Evolutionary conservation across 352 stramenopile species (phyloP), one percentile per base, ranked within the genome.

Genomic region (Globisporangium polare): DNA sequence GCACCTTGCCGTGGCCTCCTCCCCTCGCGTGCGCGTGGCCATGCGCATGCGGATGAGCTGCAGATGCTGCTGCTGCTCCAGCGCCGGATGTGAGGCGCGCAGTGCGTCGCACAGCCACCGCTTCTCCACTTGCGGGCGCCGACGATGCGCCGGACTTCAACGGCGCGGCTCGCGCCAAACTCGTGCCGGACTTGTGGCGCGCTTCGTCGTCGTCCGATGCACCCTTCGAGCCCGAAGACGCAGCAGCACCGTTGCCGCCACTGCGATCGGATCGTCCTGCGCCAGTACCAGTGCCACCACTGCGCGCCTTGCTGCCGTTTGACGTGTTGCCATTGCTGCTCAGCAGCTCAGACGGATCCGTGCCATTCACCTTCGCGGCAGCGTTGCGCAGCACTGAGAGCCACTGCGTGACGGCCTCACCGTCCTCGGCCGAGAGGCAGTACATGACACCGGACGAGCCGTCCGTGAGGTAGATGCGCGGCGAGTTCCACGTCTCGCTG

Each of bases 401-500:
- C 86, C 86, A 94, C 22, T 86, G 74, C 1, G 73, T 85, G 20
- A 91, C 86, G 9, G 87, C 80, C 12, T 80, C 71, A 2, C 67
- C 81, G 55, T 92, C 86, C 53, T 94, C 86, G 0, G 79, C 77
- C 10, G 81, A 92, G 39, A 94, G 69, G 54, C 86, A 94, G 68
- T 94, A 94, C 74, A 92, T 88, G 37, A 89, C 85, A 35, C 86
- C 81, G 12, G 61, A 89, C 20, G 76, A 73, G 31, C 73, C 74
- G 61, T 94, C 86, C 2, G 86, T 92, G 39, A 94, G 67, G 69
- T 94, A 89, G 60, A 94, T 94, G 43, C 86, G 81, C 24, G 86
- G 83, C 27, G 86, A 92, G 65, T 90, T 91, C 86, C 86, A 94
- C 37, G 86, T 94, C 67, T 94, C 86, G 56, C 83, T 92, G 27